Evolutionary conservation across 805 yeast species (phyloP).

Genomic region (Ogataea populi-albae): DNA sequence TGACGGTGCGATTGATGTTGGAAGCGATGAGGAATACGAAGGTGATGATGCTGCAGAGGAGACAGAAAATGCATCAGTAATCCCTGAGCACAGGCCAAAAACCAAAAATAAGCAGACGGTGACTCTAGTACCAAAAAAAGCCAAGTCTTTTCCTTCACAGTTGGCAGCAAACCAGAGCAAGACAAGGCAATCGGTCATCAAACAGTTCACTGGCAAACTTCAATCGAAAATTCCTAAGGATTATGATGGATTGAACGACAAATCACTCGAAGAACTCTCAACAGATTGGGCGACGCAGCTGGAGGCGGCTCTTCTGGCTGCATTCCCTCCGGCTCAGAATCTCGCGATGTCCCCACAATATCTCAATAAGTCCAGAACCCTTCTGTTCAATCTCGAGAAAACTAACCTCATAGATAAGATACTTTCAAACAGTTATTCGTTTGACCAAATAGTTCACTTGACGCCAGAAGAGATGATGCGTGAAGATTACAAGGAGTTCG

Average conservation of each 20-base stretch:
- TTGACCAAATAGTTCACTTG: conserved; percentile 59
- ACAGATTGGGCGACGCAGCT: conserved; percentile 46
- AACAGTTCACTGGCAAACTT: conserved; percentile 49
- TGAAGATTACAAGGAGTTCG: conserved; percentile 71
- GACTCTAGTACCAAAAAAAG: conserved; percentile 2
- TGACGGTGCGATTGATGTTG: conserved; percentile 15
- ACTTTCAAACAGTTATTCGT: conserved; percentile 48
- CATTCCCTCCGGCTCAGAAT: conserved; percentile 19
- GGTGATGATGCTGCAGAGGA: conserved; percentile 11
- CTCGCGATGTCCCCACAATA: conserved; percentile 38
- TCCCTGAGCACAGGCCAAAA: conserved; percentile 4
- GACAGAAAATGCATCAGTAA: conserved; percentile 10
- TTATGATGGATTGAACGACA: conserved; percentile 16
- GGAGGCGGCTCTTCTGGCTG: conserved; percentile 47
- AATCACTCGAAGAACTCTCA: conserved; percentile 36
- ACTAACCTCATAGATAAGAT: conserved; percentile 60
- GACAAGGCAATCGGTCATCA: conserved; percentile 47
- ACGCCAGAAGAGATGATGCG: conserved; percentile 67
- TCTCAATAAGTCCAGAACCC: conserved; percentile 65
- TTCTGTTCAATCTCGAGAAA: conserved; percentile 58
- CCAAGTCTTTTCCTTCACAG: conserved; percentile 10
- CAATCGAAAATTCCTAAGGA: conserved; percentile 38
- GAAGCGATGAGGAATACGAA: conserved; percentile 13
- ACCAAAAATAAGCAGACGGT: conserved; percentile 6
- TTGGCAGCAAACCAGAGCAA: conserved; percentile 23